phyloP scores from a whole-genome alignment of 2,329 filamentous ascomycete genomes.

The Xylaria sp. region DNA sequence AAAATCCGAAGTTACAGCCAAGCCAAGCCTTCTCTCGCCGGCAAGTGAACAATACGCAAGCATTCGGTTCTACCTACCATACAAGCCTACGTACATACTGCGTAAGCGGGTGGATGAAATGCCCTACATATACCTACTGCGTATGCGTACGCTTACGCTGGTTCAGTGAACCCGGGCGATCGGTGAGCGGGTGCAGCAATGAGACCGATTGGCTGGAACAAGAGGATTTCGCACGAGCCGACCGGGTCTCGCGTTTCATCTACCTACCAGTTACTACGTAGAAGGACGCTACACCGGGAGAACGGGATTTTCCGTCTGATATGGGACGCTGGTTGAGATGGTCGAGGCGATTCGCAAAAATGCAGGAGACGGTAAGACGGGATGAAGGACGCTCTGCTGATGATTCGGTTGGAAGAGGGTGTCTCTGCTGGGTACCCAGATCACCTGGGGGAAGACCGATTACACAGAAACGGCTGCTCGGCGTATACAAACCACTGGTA shows the following conservation, averaged over 20 bases:
- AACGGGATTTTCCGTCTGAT: conserved; percentile 10
- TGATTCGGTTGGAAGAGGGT: neutral
- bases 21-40: neutral
- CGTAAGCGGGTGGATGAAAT: neutral
- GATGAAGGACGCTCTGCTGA: neutral
- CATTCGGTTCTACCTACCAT: neutral
- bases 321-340: neutral
- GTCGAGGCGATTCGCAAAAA: neutral
- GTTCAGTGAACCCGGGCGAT: conserved; percentile 19
- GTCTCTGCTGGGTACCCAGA: neutral
- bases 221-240: neutral
- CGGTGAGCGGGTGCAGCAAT: conserved; percentile 19
- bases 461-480: conserved; percentile 27
- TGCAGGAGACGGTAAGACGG: neutral
- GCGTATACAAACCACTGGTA: conserved; percentile 19
- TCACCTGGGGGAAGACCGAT: neutral
- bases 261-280: neutral
- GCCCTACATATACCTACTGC: neutral
- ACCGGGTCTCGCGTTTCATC: conserved; percentile 17
- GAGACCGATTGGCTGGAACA: conserved; percentile 15
- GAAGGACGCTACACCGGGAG: neutral
- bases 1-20: neutral
- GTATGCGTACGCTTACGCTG: neutral
- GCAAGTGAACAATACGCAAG: neutral
- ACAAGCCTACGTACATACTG: neutral